These are phyloP conservation scores for Oxytropis ochrocephala DNA, from an alignment of 306 rosid genomes.

Conservation along the genomic window DNA sequence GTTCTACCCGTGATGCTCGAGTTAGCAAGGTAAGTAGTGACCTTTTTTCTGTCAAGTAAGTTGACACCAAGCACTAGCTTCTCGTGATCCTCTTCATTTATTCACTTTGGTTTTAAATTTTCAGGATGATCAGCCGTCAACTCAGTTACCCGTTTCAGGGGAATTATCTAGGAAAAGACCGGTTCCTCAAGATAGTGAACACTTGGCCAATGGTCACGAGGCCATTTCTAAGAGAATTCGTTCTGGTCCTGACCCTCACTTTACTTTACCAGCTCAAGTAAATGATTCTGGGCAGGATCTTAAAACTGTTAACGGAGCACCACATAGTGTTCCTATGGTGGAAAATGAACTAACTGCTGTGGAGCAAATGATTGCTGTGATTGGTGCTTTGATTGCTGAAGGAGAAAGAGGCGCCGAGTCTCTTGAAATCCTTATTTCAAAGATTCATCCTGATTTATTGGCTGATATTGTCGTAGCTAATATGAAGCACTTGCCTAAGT, in stretches of 20 bases:
- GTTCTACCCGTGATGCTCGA: conserved; percentile 67
- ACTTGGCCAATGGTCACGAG: conserved; percentile 61
- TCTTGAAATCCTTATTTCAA: conserved; percentile 82
- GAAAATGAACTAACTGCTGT: conserved; percentile 72
- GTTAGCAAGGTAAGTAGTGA: conserved; percentile 50
- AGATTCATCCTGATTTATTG: conserved; percentile 91
- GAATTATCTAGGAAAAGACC: conserved; percentile 65
- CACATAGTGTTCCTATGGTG: conserved; percentile 48
- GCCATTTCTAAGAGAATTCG: conserved; percentile 50
- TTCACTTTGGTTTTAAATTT: conserved; percentile 16
- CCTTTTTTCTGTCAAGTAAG: conserved; percentile 1
- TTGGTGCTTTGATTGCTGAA: conserved; percentile 98
- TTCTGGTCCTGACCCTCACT: conserved; percentile 48
- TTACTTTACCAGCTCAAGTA: conserved; percentile 40
- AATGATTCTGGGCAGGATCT: conserved; percentile 54
- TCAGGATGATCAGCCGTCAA: conserved; percentile 69
- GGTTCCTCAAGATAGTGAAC: conserved; percentile 59
- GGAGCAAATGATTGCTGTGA: conserved; percentile 94
- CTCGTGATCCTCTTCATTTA: background rate
- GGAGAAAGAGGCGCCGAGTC: conserved; percentile 98
- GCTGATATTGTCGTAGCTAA: conserved; percentile 96
- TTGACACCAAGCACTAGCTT: background rate
- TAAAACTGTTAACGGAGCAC: conserved; percentile 44
- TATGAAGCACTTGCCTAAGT: conserved; percentile 90
- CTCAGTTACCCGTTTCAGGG: conserved; percentile 52